phyloP scores from a whole-genome alignment of 306 rosid genomes.

The Pyrus betulifolia region DNA sequence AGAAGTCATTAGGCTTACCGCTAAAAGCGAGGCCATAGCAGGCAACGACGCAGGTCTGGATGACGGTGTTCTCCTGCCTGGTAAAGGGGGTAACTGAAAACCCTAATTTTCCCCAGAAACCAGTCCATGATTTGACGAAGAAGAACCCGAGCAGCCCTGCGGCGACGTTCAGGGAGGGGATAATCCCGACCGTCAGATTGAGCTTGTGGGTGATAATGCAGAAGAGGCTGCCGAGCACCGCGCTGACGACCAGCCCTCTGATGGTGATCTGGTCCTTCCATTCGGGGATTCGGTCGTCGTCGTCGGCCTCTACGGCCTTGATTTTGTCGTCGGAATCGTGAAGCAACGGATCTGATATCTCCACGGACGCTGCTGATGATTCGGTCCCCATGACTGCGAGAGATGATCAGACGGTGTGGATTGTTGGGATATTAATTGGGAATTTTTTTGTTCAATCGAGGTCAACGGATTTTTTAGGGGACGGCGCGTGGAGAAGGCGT shows the following conservation, averaged over 20 bases:
- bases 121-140: slow-evolving; percentile 78
- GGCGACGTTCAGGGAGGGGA: slow-evolving; percentile 84
- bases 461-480: not conserved
- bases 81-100: slow-evolving; percentile 59
- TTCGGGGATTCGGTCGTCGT: slow-evolving; percentile 42
- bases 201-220: slow-evolving; percentile 89
- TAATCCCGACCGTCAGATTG: slow-evolving; percentile 73
- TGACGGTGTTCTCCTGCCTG: slow-evolving; percentile 86
- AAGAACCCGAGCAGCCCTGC: slow-evolving; percentile 83
- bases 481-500: not conserved
- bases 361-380: slow-evolving; percentile 25
- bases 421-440: not conserved
- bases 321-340: slow-evolving; percentile 13
- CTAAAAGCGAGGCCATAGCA: slow-evolving; percentile 92
- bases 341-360: slow-evolving; percentile 51
- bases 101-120: slow-evolving; percentile 46
- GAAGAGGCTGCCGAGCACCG: slow-evolving; percentile 57
- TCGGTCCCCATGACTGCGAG: slow-evolving; percentile 39
- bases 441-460: not conserved
- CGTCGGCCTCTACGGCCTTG: slow-evolving; percentile 12
- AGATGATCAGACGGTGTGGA: not conserved
- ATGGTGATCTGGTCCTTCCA: slow-evolving; percentile 92
- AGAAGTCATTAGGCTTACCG: slow-evolving; percentile 32
- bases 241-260: slow-evolving; percentile 82
- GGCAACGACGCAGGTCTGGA: slow-evolving; percentile 97